These are phyloP conservation scores for Pleurotus pulmonarius DNA, from an alignment of 768 basidiomycete species.

Conservation along the genomic window DNA sequence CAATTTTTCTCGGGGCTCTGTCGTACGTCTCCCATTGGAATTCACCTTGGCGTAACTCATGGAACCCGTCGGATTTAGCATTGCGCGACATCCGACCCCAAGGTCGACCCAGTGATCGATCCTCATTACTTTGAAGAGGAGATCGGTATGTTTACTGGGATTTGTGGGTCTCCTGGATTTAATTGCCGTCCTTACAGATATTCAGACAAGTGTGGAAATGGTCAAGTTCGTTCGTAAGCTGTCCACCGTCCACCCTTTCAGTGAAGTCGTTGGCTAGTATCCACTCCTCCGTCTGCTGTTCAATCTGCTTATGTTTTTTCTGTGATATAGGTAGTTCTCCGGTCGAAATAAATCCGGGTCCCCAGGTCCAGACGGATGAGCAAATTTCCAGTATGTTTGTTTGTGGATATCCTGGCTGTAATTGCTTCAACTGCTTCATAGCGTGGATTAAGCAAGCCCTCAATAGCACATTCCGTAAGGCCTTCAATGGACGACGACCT, in stretches of 20 bases:
- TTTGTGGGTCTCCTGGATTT: not conserved
- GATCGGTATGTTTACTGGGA: constrained; percentile 31
- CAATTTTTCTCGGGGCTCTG: constrained; percentile 43
- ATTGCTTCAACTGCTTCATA: not conserved
- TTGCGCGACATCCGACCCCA: not conserved
- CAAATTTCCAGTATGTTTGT: not conserved
- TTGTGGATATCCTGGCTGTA: not conserved
- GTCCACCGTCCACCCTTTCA: constrained; percentile 14
- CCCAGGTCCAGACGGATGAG: constrained; percentile 1
- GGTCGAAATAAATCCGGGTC: constrained; percentile 2
- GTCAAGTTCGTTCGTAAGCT: constrained; percentile 17
- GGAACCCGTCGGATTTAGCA: constrained; percentile 23
- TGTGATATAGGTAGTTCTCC: not conserved
- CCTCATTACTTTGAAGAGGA: constrained; percentile 1
- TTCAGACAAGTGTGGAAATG: constrained; percentile 13
- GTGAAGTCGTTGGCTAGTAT: constrained; percentile 14
- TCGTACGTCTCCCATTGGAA: constrained; percentile 27
- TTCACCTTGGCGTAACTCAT: constrained; percentile 24
- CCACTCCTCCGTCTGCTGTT: constrained; percentile 25
- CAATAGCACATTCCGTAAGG: not conserved
- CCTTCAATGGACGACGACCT: not conserved
- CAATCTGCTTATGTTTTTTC: constrained; percentile 33
- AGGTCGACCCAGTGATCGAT: not conserved
- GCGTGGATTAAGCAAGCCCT: not conserved
- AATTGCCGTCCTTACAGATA: constrained; percentile 17